These are phyloP conservation scores for Ilyonectria robusta DNA, from an alignment of 2,329 filamentous ascomycete species.

Conservation along the genomic window DNA sequence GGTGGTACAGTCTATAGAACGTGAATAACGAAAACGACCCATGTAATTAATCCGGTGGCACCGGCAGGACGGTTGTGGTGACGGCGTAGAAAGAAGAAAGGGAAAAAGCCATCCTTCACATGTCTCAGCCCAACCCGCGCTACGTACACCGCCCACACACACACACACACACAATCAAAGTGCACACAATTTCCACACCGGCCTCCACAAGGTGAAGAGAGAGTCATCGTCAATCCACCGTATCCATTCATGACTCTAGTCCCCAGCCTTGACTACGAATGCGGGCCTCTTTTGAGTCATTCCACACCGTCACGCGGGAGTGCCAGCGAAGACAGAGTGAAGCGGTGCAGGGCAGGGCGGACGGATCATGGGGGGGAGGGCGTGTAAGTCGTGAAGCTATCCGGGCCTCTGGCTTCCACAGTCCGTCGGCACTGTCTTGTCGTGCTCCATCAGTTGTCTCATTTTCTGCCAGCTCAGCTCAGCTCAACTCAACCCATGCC, in stretches of 20 bases:
- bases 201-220: not conserved
- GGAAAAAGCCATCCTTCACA: not conserved
- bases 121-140: not conserved
- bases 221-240: not conserved
- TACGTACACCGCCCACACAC: not conserved
- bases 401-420: slow-evolving; percentile 3
- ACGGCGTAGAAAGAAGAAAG: not conserved
- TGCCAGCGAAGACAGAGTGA: slow-evolving; percentile 23
- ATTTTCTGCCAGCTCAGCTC: slow-evolving; percentile 2
- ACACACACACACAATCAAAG: not conserved
- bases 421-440: slow-evolving; percentile 6
- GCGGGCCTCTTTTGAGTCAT: slow-evolving; percentile 22
- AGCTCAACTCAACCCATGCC: not conserved
- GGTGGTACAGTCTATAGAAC: too few species aligned
- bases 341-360: slow-evolving; percentile 6
- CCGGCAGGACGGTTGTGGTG: not conserved
- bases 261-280: slow-evolving; percentile 7
- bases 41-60: not conserved
- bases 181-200: not conserved
- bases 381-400: slow-evolving; percentile 16
- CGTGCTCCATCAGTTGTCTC: not conserved
- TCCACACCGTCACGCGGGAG: slow-evolving; percentile 7
- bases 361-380: slow-evolving; percentile 10
- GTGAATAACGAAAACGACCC: not conserved
- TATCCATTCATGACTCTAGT: not conserved